These are phyloP conservation scores for Phaseolus coccineus DNA, from an alignment of 331 rosid species.

Conservation along the genomic window DNA sequence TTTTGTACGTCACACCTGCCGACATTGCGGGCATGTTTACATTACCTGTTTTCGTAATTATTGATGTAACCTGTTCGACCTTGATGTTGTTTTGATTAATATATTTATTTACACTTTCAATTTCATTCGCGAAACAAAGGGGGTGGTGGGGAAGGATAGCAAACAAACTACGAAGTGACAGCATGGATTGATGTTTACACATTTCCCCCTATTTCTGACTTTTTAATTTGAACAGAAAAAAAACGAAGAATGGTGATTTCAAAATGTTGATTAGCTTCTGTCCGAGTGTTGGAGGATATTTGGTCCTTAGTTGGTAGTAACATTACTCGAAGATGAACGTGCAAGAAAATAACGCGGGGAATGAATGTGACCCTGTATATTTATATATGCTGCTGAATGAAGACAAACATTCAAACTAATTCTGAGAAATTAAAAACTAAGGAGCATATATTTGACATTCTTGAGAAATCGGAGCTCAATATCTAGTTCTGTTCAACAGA, in stretches of 20 bases:
- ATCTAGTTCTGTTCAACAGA: not conserved
- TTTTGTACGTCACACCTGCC: conserved; percentile 3
- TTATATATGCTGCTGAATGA: not conserved
- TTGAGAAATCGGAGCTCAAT: not conserved
- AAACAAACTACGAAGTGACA: not conserved
- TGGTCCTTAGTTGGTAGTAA: not conserved
- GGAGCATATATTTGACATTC: not conserved
- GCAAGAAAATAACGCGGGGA: not conserved
- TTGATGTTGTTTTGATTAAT: not conserved
- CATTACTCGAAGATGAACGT: not conserved
- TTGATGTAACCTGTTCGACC: conserved; percentile 1
- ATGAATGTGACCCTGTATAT: not conserved
- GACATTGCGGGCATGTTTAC: conserved; percentile 5
- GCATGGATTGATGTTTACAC: not conserved
- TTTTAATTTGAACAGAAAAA: not conserved
- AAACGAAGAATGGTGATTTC: not conserved
- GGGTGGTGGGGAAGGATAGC: not conserved
- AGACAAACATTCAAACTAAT: not conserved
- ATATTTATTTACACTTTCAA: not conserved
- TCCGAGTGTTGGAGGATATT: no score
- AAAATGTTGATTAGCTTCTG: not conserved
- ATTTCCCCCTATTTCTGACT: not conserved
- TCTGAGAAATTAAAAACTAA: not conserved
- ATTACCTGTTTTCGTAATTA: conserved; percentile 17
- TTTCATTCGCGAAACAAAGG: not conserved